These are phyloP conservation scores for Colletotrichum destructivum DNA, from an alignment of 2,329 filamentous ascomycete species.

Conservation along the genomic window DNA sequence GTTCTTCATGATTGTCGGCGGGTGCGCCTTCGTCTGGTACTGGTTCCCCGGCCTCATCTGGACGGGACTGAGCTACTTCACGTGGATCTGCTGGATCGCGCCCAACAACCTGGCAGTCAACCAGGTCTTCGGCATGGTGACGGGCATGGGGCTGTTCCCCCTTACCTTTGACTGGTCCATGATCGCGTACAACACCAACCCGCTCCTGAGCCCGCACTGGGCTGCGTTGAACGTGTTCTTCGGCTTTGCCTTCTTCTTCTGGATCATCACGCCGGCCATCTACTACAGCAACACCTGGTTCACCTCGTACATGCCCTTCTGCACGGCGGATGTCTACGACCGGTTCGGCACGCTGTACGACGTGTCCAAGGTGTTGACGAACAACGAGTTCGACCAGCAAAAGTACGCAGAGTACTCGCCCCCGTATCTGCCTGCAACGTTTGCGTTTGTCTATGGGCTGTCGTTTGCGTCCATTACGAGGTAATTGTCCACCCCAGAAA, in stretches of 20 bases:
- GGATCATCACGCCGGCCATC: slow-evolving; percentile 68
- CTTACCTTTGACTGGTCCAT: slow-evolving; percentile 60
- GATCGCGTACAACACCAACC: slow-evolving; percentile 51
- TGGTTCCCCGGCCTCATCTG: slow-evolving; percentile 65
- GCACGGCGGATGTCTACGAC: slow-evolving; percentile 67
- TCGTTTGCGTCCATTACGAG: slow-evolving; percentile 79
- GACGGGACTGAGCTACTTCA: slow-evolving; percentile 57
- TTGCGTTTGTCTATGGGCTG: slow-evolving; percentile 65
- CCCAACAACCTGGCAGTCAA: slow-evolving; percentile 63
- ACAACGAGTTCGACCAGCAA: slow-evolving; percentile 60
- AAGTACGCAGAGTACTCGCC: slow-evolving; percentile 67
- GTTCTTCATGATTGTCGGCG: slow-evolving; percentile 58
- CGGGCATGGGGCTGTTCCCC: slow-evolving; percentile 56
- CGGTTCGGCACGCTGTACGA: slow-evolving; percentile 64
- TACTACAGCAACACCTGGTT: slow-evolving; percentile 74
- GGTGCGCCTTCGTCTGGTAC: slow-evolving; percentile 62
- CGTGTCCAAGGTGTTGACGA: slow-evolving; percentile 58
- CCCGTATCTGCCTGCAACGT: slow-evolving; percentile 65
- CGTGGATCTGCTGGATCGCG: slow-evolving; percentile 64
- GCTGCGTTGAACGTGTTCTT: slow-evolving; percentile 74
- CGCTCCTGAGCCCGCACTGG: slow-evolving; percentile 66
- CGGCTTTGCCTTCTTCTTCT: slow-evolving; percentile 66
- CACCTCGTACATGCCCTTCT: slow-evolving; percentile 69
- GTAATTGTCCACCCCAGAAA: background rate
- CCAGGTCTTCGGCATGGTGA: slow-evolving; percentile 64